Evolutionary conservation across 495 filamentous ascomycete genomes (phyloP).

Genomic region (Aspergillus hancockii): DNA sequence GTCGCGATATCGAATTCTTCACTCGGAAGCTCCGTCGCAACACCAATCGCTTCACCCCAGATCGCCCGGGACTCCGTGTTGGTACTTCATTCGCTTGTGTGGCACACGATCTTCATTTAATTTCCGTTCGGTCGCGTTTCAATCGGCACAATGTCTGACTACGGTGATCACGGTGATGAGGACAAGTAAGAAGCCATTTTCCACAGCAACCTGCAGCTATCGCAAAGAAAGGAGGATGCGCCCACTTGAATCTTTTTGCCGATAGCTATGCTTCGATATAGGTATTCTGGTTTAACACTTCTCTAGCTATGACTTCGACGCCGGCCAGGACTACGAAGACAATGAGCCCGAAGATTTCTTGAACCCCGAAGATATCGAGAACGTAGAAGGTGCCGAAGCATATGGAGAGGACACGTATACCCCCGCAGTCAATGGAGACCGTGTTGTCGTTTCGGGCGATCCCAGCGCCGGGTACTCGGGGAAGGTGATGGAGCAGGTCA

Average conservation of each 20-base stretch:
- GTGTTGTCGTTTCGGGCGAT: slow-evolving; percentile 73
- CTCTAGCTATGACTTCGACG: slow-evolving; percentile 54
- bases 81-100: slow-evolving; percentile 24
- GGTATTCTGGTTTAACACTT: slow-evolving; percentile 22
- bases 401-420: slow-evolving; percentile 54
- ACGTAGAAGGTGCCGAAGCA: slow-evolving; percentile 46
- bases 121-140: slow-evolving; percentile 8
- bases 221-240: neutral
- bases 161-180: slow-evolving; percentile 68
- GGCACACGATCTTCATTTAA: slow-evolving; percentile 19
- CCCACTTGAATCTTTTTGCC: slow-evolving; percentile 14
- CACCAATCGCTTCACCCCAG: slow-evolving; percentile 18
- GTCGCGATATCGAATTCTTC: slow-evolving; percentile 27
- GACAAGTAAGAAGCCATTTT: slow-evolving; percentile 45
- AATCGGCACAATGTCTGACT: slow-evolving; percentile 75
- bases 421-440: slow-evolving; percentile 49
- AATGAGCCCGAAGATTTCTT: slow-evolving; percentile 60
- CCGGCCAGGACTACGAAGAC: slow-evolving; percentile 64
- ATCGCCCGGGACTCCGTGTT: slow-evolving; percentile 13
- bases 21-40: slow-evolving; percentile 17
- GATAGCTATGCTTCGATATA: neutral
- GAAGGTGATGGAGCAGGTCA: slow-evolving; percentile 60
- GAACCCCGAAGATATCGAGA: slow-evolving; percentile 45
- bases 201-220: slow-evolving; percentile 3
- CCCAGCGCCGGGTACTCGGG: slow-evolving; percentile 62